Evolutionary conservation across 1,139 yeast genomes (phyloP).

Genomic region (Zygotorulaspora mrakii): DNA sequence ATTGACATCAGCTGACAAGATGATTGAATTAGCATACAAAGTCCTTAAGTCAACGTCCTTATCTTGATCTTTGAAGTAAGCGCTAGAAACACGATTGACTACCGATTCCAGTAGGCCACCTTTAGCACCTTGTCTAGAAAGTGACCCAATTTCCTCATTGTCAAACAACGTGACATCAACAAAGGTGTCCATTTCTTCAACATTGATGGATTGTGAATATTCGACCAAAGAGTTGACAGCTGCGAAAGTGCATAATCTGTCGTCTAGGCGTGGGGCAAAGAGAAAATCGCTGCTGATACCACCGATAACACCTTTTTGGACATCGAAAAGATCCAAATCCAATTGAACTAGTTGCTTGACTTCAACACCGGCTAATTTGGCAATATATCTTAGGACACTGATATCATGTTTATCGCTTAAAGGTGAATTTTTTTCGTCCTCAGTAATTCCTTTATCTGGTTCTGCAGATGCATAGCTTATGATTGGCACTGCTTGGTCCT

Average conservation of each 20-base stretch:
- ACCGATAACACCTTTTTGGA: constrained; percentile 59
- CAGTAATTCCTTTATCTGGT: constrained; percentile 30
- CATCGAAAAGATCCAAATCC: constrained; percentile 61
- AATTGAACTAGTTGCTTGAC: constrained; percentile 54
- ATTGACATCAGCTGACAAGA: constrained; percentile 64
- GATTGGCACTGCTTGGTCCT: constrained; percentile 62
- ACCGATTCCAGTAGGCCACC: constrained; percentile 50
- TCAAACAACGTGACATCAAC: constrained; percentile 53
- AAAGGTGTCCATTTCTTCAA: constrained; percentile 40
- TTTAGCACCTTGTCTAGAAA: constrained; percentile 55
- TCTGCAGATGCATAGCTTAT: constrained; percentile 43
- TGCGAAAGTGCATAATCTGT: constrained; percentile 60
- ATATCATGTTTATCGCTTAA: constrained; percentile 59
- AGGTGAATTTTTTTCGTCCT: constrained; percentile 58
- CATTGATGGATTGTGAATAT: constrained; percentile 30
- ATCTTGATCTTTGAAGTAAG: constrained; percentile 11
- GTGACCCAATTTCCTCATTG: constrained; percentile 63
- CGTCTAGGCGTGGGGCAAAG: constrained; percentile 64
- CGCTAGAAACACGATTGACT: constrained; percentile 40
- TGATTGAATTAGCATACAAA: constrained; percentile 52
- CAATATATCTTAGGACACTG: constrained; percentile 52
- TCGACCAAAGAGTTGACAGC: constrained; percentile 53
- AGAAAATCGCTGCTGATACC: constrained; percentile 60
- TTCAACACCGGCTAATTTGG: constrained; percentile 45
- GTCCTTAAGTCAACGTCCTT: constrained; percentile 35